Percentiles rank a stretch among this genome's conserved stretches.
These are phyloP conservation scores for Tetracentron sinense DNA, from an alignment of 164 flowering plant genomes.

Conservation along the genomic window DNA sequence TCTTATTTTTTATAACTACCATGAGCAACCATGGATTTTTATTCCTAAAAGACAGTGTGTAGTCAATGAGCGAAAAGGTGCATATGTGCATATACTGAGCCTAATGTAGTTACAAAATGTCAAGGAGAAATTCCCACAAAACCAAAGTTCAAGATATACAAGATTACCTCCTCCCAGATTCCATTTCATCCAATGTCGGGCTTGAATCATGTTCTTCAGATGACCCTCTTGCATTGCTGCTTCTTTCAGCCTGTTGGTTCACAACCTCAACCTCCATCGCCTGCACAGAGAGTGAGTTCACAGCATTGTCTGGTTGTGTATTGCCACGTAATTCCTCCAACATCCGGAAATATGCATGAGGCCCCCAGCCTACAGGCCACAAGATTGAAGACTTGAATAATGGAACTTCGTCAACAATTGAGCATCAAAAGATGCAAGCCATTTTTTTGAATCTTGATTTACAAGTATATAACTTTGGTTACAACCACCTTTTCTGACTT, in stretches of 20 bases:
- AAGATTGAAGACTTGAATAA: neutral
- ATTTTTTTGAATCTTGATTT: too few species aligned
- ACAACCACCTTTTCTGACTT: too few species aligned
- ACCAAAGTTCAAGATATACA: constrained; percentile 8
- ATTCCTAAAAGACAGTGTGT: neutral
- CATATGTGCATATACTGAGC: neutral
- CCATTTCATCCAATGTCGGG: constrained; percentile 27
- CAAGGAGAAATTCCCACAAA: neutral
- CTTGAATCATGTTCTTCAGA: constrained; percentile 11
- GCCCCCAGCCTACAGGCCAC: constrained; percentile 50
- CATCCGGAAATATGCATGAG: constrained; percentile 45
- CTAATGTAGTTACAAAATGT: neutral
- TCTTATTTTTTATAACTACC: too few species aligned
- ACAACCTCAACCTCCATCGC: constrained; percentile 15
- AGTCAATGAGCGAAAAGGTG: neutral
- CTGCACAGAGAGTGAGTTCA: constrained; percentile 20
- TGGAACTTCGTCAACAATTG: too few species aligned
- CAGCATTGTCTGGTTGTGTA: constrained; percentile 5
- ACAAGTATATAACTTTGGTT: too few species aligned
- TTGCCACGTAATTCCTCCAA: constrained; percentile 29
- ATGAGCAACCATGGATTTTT: too few species aligned
- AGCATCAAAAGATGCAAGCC: too few species aligned
- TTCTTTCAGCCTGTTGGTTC: constrained; percentile 11
- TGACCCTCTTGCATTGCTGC: neutral
- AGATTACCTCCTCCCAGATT: constrained; percentile 33